These are phyloP conservation scores for Silene latifolia DNA, from an alignment of 148 eudicot genomes.

Conservation along the genomic window DNA sequence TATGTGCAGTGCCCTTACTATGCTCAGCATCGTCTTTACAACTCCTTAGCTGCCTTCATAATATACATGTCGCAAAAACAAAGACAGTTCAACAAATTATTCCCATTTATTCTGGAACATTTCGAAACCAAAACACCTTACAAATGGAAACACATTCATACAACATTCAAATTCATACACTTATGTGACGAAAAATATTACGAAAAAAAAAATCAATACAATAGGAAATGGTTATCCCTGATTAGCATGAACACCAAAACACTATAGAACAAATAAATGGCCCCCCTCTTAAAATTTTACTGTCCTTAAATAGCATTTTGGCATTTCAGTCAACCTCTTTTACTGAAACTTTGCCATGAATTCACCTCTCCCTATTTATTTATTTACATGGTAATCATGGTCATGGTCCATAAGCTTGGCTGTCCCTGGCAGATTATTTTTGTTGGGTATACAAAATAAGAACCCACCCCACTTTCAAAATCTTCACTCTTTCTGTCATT, in stretches of 20 bases:
- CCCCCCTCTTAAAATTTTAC: conserved; percentile 4
- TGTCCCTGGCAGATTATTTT: conserved; percentile 29
- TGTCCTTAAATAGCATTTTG: conserved; percentile 18
- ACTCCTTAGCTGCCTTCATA: too few relatives aligned
- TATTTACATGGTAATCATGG: conserved; percentile 29
- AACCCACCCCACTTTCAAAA: conserved; percentile 30
- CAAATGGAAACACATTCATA: not conserved
- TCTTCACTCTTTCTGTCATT: conserved; percentile 10
- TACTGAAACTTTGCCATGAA: conserved; percentile 13
- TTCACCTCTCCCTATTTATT: conserved; percentile 17
- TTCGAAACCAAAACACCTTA: too few relatives aligned
- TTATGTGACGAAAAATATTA: not conserved
- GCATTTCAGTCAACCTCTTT: conserved; percentile 30
- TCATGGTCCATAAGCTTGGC: conserved; percentile 30
- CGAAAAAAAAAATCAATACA: conserved; percentile 11
- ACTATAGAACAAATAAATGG: conserved; percentile 23
- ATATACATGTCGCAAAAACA: too few relatives aligned
- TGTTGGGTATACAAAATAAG: conserved; percentile 25
- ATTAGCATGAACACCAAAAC: conserved; percentile 13
- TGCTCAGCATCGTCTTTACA: too few relatives aligned
- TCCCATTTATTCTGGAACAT: too few relatives aligned
- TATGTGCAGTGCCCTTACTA: too few relatives aligned
- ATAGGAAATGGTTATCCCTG: conserved; percentile 9
- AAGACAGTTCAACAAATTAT: too few relatives aligned
- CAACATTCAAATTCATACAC: not conserved